Evolutionary conservation across 345 rosid species (phyloP).

Genomic region (Moricandia moricandioides): DNA sequence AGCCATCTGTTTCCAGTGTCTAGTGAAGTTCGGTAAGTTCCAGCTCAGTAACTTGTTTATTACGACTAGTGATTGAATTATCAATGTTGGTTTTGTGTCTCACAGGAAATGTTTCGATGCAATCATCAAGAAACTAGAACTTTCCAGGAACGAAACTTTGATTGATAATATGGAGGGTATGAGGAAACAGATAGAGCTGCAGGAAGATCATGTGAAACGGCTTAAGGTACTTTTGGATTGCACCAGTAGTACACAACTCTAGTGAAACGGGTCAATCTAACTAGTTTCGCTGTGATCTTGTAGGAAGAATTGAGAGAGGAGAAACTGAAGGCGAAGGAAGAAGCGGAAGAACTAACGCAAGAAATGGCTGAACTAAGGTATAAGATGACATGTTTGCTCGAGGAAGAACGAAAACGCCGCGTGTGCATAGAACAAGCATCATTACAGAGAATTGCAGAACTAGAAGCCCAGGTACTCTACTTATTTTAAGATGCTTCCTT

Average conservation of each 20-base stretch:
- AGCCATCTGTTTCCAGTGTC: conserved; percentile 37
- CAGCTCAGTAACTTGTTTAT: not conserved
- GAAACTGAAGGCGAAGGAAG: conserved; percentile 80
- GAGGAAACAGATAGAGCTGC: conserved; percentile 54
- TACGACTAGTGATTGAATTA: not conserved
- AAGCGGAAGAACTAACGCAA: conserved; percentile 88
- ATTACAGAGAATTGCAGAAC: conserved; percentile 75
- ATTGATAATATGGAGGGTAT: conserved; percentile 44
- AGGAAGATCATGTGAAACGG: conserved; percentile 54
- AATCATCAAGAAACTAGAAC: conserved; percentile 37
- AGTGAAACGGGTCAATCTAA: not conserved
- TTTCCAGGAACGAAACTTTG: conserved; percentile 37
- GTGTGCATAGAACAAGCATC: conserved; percentile 78
- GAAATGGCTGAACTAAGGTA: conserved; percentile 97
- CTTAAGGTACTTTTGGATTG: conserved; percentile 45
- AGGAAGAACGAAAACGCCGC: conserved; percentile 86
- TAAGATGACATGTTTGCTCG: conserved; percentile 77
- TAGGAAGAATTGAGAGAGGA: conserved; percentile 66
- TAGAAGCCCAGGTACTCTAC: conserved; percentile 47
- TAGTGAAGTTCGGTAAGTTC: conserved; percentile 51
- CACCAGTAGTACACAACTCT: conserved; percentile 1
- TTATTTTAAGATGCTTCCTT: not conserved
- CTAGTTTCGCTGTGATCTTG: not conserved
- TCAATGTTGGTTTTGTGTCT: conserved; percentile 18
- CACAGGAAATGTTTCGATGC: conserved; percentile 36